A percentile compares a stretch with the other conserved stretches of the same genome.
phyloP scores from a whole-genome alignment of 2,329 filamentous ascomycete genomes.

The Cytospora leucostoma region DNA sequence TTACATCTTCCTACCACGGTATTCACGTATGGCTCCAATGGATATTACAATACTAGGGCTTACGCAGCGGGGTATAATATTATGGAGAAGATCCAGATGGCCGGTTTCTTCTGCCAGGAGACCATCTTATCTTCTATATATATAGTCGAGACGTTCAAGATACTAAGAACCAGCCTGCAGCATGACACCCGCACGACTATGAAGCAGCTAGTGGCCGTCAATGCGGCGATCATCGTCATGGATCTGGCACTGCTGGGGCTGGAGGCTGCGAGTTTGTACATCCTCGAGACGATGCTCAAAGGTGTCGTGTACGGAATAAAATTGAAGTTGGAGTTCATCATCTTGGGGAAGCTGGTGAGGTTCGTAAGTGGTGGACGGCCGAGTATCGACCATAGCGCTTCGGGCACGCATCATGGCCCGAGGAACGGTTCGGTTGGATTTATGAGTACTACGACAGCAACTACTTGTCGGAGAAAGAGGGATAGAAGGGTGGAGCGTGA shows the following conservation, averaged over 20 bases:
- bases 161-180: slow-evolving; percentile 6
- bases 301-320: slow-evolving; percentile 21
- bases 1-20: slow-evolving; percentile 19
- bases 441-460: background rate
- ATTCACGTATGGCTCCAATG: slow-evolving; percentile 16
- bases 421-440: slow-evolving; percentile 18
- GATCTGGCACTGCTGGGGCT: slow-evolving; percentile 5
- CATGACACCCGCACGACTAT: slow-evolving; percentile 17
- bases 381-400: background rate
- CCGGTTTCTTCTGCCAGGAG: slow-evolving; percentile 19
- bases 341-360: slow-evolving; percentile 16
- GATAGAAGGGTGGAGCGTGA: slow-evolving; percentile 9
- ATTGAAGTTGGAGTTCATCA: slow-evolving; percentile 15
- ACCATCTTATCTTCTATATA: slow-evolving; percentile 11
- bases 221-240: slow-evolving; percentile 14
- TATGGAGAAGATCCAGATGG: slow-evolving; percentile 24
- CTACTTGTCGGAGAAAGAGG: background rate
- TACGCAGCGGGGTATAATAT: slow-evolving; percentile 15
- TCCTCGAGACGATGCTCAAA: slow-evolving; percentile 24
- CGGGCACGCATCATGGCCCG: background rate
- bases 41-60: background rate
- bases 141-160: slow-evolving; percentile 15
- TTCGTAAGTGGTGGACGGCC: slow-evolving; percentile 5
- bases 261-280: slow-evolving; percentile 13
- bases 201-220: slow-evolving; percentile 17